Percentiles rank a stretch among this genome's conserved stretches.
phyloP scores from a whole-genome alignment of 2,329 filamentous ascomycete species.

The Xylaria polymorpha region DNA sequence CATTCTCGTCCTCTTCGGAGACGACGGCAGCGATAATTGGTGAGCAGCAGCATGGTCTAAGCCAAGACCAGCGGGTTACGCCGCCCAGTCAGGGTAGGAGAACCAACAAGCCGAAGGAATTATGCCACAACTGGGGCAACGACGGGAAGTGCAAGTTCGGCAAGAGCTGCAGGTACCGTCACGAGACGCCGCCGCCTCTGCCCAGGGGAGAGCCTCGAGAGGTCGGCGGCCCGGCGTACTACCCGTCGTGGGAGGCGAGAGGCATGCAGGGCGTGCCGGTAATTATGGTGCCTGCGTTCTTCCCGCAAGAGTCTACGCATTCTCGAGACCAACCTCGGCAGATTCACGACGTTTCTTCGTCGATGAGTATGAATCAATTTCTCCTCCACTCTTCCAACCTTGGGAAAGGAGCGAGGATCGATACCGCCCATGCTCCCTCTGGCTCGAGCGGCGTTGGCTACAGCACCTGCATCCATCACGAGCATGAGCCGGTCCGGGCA shows the following conservation, averaged over 20 bases:
- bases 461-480: not conserved
- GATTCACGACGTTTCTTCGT: not conserved
- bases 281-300: not conserved
- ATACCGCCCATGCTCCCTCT: not conserved
- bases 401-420: not conserved
- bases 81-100: not conserved
- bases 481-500: not conserved
- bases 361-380: not conserved
- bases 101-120: not conserved
- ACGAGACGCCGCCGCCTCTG: conserved; percentile 57
- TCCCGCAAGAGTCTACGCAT: not conserved
- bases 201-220: not conserved
- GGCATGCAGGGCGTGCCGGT: not conserved
- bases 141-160: conserved; percentile 61
- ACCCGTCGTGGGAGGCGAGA: not conserved
- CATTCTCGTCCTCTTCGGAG: conserved; percentile 15
- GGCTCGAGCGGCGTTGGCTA: not conserved
- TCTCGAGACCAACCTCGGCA: not conserved
- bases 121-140: conserved; percentile 62
- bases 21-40: not conserved
- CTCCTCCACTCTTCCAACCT: not conserved
- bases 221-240: not conserved
- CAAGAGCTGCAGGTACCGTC: conserved; percentile 56
- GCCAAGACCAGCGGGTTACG: not conserved
- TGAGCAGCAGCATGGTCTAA: not conserved